Evolutionary conservation across 306 rosid genomes (phyloP).

Genomic region (Prunus persica): DNA sequence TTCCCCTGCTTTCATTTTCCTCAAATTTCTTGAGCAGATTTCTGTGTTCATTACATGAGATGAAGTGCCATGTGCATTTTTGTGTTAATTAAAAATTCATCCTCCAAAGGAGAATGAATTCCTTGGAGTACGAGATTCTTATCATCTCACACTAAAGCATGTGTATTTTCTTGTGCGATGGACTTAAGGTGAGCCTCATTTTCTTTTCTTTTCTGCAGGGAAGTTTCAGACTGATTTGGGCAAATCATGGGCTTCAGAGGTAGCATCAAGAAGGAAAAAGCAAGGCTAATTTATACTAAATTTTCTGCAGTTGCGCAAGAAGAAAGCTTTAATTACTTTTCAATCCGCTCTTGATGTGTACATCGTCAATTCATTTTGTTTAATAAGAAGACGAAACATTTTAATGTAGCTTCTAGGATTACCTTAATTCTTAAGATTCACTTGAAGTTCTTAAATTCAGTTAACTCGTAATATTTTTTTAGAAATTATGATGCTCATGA

Average conservation of each 20-base stretch:
- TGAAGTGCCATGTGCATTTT: not conserved
- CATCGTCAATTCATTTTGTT: not conserved
- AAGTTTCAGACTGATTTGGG: constrained; percentile 89
- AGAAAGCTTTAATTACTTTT: not conserved
- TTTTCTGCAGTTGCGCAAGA: not conserved
- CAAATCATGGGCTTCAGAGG: constrained; percentile 88
- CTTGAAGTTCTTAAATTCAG: not conserved
- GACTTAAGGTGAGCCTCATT: not conserved
- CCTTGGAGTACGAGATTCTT: not conserved
- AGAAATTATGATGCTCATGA: too few species aligned
- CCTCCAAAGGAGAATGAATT: not conserved
- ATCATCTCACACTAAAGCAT: not conserved
- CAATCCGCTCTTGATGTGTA: not conserved
- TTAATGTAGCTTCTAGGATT: not conserved
- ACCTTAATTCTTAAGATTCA: not conserved
- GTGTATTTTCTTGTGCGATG: not conserved
- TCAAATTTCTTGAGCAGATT: not conserved
- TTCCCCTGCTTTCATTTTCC: not conserved
- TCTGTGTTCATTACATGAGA: not conserved
- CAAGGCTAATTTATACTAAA: constrained; percentile 23
- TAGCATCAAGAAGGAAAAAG: constrained; percentile 64
- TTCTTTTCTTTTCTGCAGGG: constrained; percentile 34
- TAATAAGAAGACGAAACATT: not conserved
- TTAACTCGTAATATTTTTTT: too few species aligned
- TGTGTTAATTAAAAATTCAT: not conserved